Base-by-base conservation (phyloP, 73 alveolate species). In the Tetrahymena borealis region DNA sequence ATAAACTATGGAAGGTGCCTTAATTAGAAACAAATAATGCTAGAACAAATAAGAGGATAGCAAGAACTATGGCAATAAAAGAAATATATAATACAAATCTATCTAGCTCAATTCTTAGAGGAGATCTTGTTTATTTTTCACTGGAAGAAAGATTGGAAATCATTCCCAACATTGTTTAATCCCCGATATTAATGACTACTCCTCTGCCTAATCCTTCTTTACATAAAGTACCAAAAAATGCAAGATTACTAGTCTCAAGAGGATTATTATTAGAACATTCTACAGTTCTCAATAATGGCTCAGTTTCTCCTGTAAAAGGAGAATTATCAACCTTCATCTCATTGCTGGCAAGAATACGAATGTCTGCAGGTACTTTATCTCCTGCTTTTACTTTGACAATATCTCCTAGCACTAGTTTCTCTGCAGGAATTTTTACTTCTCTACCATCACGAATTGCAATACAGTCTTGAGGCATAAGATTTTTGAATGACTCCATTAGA, bases 401-500 rank as follows among this genome's bases (percentile, higher is more conserved):
- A 94, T 96, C 98, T 33, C 98, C 98, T 36, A 94, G 95, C 43
- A 96, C 98, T 32, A 96, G 90, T 20, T 96, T 90, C 4, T 77
- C 20, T 2, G 97, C 96, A 2, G 94, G 94, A 13, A 96, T 91
- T 32, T 77, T 85, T 94, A 79, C 32, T 94, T 94, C 41, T 35
- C 32, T 0, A 1, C 98, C 98, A 20, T 94, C 98, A 41, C 98
- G 42, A 33, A 79, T 91, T 28, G 96, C 98, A 16, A 79, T 33
- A 18, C 97, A 85, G 33, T 93, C 95, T 16, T 94, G 97, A 35
- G 97, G 97, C 32, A 95, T 95, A 39, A 95, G 85, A 77, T 96
- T 90, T 36, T 97, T 97, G 94, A 97, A 97, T 36, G 98, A 91
- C 40, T 96, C 99, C 99, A 97, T 97, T 35, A 97, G 95, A 78